Conservation (phyloP, 352 stramenopile genomes). For the Phytopythium mirpurense region DNA sequence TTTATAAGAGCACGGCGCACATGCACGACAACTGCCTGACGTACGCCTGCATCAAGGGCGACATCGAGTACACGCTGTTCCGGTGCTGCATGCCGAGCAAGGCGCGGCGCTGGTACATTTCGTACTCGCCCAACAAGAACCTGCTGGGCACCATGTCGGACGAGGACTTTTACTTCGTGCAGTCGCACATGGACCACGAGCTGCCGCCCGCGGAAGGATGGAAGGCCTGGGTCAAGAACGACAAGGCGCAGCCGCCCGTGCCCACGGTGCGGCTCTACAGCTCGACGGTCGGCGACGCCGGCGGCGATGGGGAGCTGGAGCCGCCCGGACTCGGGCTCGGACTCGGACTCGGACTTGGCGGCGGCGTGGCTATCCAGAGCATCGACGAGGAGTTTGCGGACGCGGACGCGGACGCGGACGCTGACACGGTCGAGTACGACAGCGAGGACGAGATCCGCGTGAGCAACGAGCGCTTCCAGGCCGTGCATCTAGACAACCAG, state of each 20-base stretch:
- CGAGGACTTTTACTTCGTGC: constrained; percentile 86
- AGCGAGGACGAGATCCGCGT: constrained; percentile 88
- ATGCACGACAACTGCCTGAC: constrained; percentile 75
- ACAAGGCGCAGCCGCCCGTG: constrained; percentile 56
- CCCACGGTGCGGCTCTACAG: constrained; percentile 66
- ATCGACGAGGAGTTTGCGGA: constrained; percentile 13
- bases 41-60: constrained; percentile 52
- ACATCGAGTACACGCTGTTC: constrained; percentile 93
- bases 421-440: constrained; percentile 86
- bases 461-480: constrained; percentile 88
- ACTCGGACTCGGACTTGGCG: no score
- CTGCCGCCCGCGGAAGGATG: constrained; percentile 68
- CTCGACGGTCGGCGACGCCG: constrained; percentile 58
- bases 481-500: constrained; percentile 83
- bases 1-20: constrained; percentile 86
- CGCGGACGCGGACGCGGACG: constrained; percentile 60
- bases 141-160: constrained; percentile 81
- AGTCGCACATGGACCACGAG: constrained; percentile 78
- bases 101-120: constrained; percentile 98
- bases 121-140: constrained; percentile 90
- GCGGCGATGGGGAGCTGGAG: constrained; percentile 40
- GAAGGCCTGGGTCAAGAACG: constrained; percentile 87
- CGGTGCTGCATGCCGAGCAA: constrained; percentile 98
- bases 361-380: constrained; percentile 3
- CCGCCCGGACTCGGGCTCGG: no score